Evolutionary conservation across 2,329 filamentous ascomycete species (phyloP).

Genomic region (Microdochium paspali): DNA sequence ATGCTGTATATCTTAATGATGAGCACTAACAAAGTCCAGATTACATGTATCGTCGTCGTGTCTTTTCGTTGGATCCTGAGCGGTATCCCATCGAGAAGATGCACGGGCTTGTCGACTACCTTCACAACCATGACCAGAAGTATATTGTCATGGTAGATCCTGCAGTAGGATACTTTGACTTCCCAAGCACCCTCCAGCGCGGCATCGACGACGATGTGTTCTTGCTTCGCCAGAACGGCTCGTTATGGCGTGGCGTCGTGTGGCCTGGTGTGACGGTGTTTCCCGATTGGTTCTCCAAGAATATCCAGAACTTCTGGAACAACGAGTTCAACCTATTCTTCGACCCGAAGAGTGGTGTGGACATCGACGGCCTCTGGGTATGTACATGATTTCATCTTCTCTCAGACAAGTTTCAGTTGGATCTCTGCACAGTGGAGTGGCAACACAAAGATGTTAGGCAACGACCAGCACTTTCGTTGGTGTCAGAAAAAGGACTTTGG

Average conservation of each 20-base stretch:
- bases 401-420: too few species aligned
- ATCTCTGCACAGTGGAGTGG: too few species aligned
- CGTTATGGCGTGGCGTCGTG: slow-evolving; percentile 54
- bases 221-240: slow-evolving; percentile 43
- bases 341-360: slow-evolving; percentile 49
- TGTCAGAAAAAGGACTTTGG: too few species aligned
- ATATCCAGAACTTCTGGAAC: slow-evolving; percentile 60
- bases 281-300: slow-evolving; percentile 67
- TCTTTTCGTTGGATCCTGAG: slow-evolving; percentile 57
- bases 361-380: slow-evolving; percentile 64
- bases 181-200: slow-evolving; percentile 24
- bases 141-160: slow-evolving; percentile 76
- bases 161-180: slow-evolving; percentile 42
- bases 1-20: too few species aligned
- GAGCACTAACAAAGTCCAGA: slow-evolving; percentile 61
- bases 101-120: slow-evolving; percentile 54
- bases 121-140: slow-evolving; percentile 59
- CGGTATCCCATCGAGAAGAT: slow-evolving; percentile 53
- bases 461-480: too few species aligned
- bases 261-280: slow-evolving; percentile 69
- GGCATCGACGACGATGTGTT: slow-evolving; percentile 35
- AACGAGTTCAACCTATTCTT: slow-evolving; percentile 60
- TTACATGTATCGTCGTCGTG: slow-evolving; percentile 45
- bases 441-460: too few species aligned
- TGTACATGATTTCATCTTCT: too few species aligned